phyloP scores from a whole-genome alignment of 495 filamentous ascomycete genomes.

The Saxophila tyrrhenica region DNA sequence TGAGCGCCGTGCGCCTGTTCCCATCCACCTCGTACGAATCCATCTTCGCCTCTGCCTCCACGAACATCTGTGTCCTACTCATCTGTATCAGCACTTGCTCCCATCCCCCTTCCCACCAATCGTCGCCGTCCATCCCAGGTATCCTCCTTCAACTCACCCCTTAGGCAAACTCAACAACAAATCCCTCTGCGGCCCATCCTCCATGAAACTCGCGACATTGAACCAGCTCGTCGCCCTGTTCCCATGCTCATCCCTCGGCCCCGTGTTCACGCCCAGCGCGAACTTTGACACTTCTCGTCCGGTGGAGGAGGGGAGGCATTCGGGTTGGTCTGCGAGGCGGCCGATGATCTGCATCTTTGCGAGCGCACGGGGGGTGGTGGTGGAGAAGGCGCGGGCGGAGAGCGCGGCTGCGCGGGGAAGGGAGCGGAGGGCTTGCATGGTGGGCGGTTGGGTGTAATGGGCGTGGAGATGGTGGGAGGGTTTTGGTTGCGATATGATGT shows the following conservation, averaged over 20 bases:
- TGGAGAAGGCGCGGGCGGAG: conserved; percentile 49
- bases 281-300: conserved; percentile 61
- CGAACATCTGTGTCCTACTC: conserved; percentile 53
- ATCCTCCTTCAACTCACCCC: conserved; percentile 60
- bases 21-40: conserved; percentile 55
- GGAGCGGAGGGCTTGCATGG: conserved; percentile 22
- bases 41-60: conserved; percentile 64
- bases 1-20: conserved; percentile 43
- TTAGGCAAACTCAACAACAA: conserved; percentile 56
- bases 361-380: conserved; percentile 35
- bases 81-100: background rate
- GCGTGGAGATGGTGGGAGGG: background rate
- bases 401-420: conserved; percentile 34
- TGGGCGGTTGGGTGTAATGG: background rate
- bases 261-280: conserved; percentile 47
- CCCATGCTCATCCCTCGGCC: conserved; percentile 42
- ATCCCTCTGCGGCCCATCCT: conserved; percentile 44
- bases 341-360: conserved; percentile 64
- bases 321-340: conserved; percentile 58
- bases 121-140: background rate
- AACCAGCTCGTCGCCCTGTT: conserved; percentile 62
- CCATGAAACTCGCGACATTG: conserved; percentile 51
- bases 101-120: background rate
- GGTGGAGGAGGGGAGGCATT: conserved; percentile 51
- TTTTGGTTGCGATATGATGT: too few relatives aligned